Percentiles rank a stretch among this genome's conserved stretches.
phyloP scores from a whole-genome alignment of 2,329 filamentous ascomycete species.

The Fusarium ramigenum region DNA sequence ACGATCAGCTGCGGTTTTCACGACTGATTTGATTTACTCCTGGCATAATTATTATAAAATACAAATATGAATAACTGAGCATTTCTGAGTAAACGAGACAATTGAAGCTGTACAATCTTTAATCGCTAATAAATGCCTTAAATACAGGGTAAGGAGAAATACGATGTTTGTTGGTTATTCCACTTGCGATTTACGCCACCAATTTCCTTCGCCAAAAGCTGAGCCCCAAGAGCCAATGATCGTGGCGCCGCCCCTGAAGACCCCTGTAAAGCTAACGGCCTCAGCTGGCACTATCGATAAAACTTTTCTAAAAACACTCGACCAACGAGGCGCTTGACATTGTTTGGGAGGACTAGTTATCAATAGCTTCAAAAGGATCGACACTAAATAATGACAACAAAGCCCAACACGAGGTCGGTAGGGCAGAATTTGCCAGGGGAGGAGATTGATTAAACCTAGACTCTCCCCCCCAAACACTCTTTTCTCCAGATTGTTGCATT shows the following conservation, averaged over 20 bases:
- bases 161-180: background rate
- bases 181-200: background rate
- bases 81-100: rapidly evolving
- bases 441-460: background rate
- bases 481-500: background rate
- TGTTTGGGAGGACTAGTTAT: background rate
- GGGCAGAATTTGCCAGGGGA: background rate
- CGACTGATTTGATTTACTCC: rapidly evolving
- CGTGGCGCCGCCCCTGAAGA: background rate
- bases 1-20: too few relatives aligned
- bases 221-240: background rate
- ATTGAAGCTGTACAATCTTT: too few relatives aligned
- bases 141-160: background rate
- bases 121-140: rapidly evolving
- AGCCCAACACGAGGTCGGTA: background rate
- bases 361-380: background rate
- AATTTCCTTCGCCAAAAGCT: background rate
- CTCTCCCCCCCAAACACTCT: background rate
- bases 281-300: background rate
- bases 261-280: background rate
- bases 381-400: background rate
- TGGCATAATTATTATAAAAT: rapidly evolving
- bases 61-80: rapidly evolving
- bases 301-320: background rate
- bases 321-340: background rate